Evolutionary conservation across 805 yeast species (phyloP), one percentile per base, ranked within the genome.

Genomic region (Candida koratica): DNA sequence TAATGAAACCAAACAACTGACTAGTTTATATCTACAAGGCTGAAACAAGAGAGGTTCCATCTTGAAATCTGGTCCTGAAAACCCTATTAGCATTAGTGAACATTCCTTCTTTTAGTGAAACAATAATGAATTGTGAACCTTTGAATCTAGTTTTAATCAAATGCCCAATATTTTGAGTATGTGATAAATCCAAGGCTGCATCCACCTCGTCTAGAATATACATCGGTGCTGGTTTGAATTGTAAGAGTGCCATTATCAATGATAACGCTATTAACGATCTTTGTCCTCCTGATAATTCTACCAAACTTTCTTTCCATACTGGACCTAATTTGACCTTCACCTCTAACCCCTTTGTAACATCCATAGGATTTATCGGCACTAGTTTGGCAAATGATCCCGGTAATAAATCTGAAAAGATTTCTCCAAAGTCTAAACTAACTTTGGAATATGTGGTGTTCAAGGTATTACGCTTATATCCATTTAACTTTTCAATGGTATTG

Each of bases 211-310:
- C 98, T 39, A 93, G 67, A 48, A 93, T 90, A 54, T 93, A 93
- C 95, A 93, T 85, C 6, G 98, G 98, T 1, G 99, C 98, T 4
- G 99, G 99, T 57, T 88, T 86, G 68, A 84, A 90, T 58, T 88
- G 95, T 33, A 93, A 67, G 42, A 93, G 68, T 0, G 97, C 96
- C 78, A 90, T 74, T 48, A 93, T 93, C 48, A 90, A 68, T 3
- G 97, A 85, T 38, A 93, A 65, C 0, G 98, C 98, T 45, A 90
- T 85, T 45, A 94, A 73, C 1, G 97, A 93, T 47, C 97, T 65
- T 59, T 93, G 99, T 13, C 99, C 99, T 38, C 99, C 99, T 5
- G 96, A 85, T 29, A 93, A 69, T 61, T 93, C 99, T 8, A 88
- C 94, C 42, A 93, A 71, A 51, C 95, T 84, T 48, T 89, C 96